A percentile compares a stretch with the other conserved stretches of the same genome.
These are phyloP conservation scores for Goniomonas avonlea DNA, from an alignment of 78 protist genomes.

Conservation along the genomic window DNA sequence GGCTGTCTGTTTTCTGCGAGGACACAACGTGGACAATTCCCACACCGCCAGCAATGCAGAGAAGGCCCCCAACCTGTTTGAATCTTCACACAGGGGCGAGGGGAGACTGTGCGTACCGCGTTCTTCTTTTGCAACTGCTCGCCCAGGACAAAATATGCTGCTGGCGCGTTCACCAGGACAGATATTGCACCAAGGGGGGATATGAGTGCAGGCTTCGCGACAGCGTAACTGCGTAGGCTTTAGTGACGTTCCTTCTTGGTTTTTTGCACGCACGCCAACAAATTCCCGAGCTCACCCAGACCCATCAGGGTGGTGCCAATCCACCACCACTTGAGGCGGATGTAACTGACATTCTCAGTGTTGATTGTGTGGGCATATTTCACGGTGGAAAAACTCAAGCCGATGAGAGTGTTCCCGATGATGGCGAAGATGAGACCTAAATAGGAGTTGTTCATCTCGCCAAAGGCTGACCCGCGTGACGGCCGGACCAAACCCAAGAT, in stretches of 20 bases:
- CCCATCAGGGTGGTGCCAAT: slow-evolving; percentile 2
- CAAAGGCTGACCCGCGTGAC: too few relatives aligned
- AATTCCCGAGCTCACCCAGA: slow-evolving; percentile 14
- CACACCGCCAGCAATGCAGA: slow-evolving; percentile 8
- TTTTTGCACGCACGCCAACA: too few relatives aligned
- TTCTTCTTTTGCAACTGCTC: background rate
- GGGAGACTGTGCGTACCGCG: background rate
- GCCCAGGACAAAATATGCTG: slow-evolving; percentile 4
- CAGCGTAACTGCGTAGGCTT: too few relatives aligned
- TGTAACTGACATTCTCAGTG: background rate
- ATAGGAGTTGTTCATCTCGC: background rate
- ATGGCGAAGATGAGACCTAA: slow-evolving; percentile 4
- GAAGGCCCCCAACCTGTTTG: background rate
- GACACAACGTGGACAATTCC: background rate
- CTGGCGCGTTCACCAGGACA: slow-evolving; percentile 14
- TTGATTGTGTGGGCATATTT: slow-evolving; percentile 8
- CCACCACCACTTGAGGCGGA: slow-evolving; percentile 12
- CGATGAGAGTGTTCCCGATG: slow-evolving; percentile 1
- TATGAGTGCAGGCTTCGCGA: slow-evolving; percentile 10
- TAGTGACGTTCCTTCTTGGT: too few relatives aligned
- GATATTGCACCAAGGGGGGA: slow-evolving; percentile 21
- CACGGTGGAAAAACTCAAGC: background rate
- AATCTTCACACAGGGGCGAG: background rate
- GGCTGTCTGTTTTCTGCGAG: too few relatives aligned
- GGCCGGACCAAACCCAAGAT: too few relatives aligned